Evolutionary conservation across 1,284 basidiomycete species (phyloP).

Genomic region (Stereum hirsutum): DNA sequence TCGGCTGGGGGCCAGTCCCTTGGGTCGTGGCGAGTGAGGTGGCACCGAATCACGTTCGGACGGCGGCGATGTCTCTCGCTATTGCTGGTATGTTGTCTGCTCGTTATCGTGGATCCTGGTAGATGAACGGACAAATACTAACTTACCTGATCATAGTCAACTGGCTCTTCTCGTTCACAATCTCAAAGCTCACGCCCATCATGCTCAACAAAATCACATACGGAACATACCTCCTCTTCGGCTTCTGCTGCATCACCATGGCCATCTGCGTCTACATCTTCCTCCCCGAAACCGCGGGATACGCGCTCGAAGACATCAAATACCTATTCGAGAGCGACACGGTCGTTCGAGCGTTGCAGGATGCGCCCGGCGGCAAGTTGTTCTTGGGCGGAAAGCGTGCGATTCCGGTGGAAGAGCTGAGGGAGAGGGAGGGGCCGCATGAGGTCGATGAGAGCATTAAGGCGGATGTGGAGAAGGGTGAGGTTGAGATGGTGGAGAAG

Average conservation of each 20-base stretch:
- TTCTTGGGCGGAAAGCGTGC: conserved; percentile 27
- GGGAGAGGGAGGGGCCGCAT: conserved; percentile 6
- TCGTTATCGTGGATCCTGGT: too few relatives aligned
- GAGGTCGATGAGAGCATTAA: too few relatives aligned
- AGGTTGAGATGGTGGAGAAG: too few relatives aligned
- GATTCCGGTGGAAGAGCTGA: conserved; percentile 19
- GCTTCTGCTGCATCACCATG: conserved; percentile 35
- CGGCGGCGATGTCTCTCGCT: conserved; percentile 32
- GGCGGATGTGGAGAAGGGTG: too few relatives aligned
- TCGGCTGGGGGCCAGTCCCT: conserved; percentile 28
- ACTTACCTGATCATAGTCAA: too few relatives aligned
- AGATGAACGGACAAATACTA: too few relatives aligned
- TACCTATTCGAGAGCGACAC: conserved; percentile 35
- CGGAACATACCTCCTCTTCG: conserved; percentile 44
- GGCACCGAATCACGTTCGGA: conserved; percentile 37
- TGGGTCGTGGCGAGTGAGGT: conserved; percentile 42
- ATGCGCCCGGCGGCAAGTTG: conserved; percentile 34
- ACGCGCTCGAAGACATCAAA: conserved; percentile 36
- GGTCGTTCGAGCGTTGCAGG: conserved; percentile 30
- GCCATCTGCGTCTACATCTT: conserved; percentile 33
- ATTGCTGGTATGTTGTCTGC: too few relatives aligned
- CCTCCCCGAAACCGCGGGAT: conserved; percentile 37
- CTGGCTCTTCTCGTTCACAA: conserved; percentile 39
- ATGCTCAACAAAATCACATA: conserved; percentile 38
- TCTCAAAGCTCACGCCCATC: conserved; percentile 41